phyloP scores from a whole-genome alignment of 306 rosid species.

The Malus asiatica region DNA sequence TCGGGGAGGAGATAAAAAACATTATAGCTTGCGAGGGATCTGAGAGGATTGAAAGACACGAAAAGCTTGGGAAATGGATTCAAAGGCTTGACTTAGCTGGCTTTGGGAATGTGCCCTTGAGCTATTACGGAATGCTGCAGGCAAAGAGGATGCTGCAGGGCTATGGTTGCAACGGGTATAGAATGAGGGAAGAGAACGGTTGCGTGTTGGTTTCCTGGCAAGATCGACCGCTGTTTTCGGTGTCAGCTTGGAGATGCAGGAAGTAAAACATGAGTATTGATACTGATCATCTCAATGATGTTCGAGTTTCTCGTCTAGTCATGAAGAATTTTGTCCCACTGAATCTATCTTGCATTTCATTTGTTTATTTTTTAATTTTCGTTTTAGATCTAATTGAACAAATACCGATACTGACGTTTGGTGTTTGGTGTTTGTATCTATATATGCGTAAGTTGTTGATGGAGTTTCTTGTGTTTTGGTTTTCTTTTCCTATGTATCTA shows the following conservation, averaged over 20 bases:
- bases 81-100: constrained; percentile 62
- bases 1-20: constrained; percentile 82
- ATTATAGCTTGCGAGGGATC: constrained; percentile 83
- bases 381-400: constrained; percentile 3
- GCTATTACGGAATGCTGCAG: constrained; percentile 66
- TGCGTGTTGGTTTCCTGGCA: constrained; percentile 67
- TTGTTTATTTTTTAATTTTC: constrained; percentile 9
- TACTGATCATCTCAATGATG: neutral
- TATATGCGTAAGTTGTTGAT: neutral
- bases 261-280: constrained; percentile 30
- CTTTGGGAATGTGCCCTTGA: constrained; percentile 51
- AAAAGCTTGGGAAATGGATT: constrained; percentile 70
- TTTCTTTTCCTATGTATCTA: neutral
- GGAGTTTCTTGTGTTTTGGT: neutral
- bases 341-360: neutral
- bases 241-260: constrained; percentile 83
- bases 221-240: constrained; percentile 63
- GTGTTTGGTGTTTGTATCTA: neutral
- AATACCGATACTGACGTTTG: neutral
- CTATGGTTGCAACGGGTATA: constrained; percentile 77
- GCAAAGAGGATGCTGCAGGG: constrained; percentile 58
- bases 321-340: neutral
- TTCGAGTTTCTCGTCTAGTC: neutral
- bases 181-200: constrained; percentile 71
- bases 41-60: constrained; percentile 83